Conservation (phyloP, 2,329 filamentous ascomycete species). For the Alternaria conjuncta region DNA sequence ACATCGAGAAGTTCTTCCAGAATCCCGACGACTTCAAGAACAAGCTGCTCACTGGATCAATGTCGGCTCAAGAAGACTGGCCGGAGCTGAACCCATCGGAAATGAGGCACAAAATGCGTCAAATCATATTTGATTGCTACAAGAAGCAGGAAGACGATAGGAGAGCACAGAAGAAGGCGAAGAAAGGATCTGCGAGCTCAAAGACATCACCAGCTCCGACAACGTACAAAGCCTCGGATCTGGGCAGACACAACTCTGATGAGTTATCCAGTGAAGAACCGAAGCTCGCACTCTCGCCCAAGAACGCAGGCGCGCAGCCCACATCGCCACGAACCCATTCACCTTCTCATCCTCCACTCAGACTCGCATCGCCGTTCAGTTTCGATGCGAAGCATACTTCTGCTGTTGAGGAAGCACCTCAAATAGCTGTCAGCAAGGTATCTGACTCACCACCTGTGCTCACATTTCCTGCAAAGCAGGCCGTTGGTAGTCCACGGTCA, state of each 20-base stretch:
- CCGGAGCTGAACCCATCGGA: constrained; percentile 60
- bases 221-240: background rate
- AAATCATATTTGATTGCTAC: constrained; percentile 71
- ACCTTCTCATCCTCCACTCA: background rate
- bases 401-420: background rate
- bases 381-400: background rate
- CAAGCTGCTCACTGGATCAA: constrained; percentile 69
- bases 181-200: constrained; percentile 5
- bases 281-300: background rate
- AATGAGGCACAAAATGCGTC: constrained; percentile 70
- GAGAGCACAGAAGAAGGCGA: constrained; percentile 20
- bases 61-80: constrained; percentile 64
- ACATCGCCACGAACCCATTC: background rate
- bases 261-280: background rate
- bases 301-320: background rate
- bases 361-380: constrained; percentile 20
- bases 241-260: background rate
- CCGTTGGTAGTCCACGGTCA: background rate
- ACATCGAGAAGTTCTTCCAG: constrained; percentile 80
- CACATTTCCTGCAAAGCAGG: background rate
- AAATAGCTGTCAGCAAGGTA: background rate
- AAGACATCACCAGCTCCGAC: constrained; percentile 1
- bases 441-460: constrained; percentile 1
- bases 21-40: constrained; percentile 74
- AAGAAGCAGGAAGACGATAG: constrained; percentile 39